Evolutionary conservation across 2,329 filamentous ascomycete genomes (phyloP), one percentile per base, ranked within the genome.

Genomic region (Cytospora piceae): DNA sequence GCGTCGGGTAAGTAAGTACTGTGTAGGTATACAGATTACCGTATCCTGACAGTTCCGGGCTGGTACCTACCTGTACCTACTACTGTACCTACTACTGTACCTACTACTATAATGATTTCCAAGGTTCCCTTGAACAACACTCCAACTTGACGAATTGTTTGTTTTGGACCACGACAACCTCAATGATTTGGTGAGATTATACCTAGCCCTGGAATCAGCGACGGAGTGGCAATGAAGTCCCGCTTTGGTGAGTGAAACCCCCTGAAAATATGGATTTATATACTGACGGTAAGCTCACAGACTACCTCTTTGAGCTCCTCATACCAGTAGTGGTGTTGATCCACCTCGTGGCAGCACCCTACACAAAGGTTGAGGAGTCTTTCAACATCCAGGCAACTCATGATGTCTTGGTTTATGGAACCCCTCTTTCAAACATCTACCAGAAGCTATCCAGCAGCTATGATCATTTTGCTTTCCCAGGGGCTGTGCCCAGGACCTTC

Each of bases 361-460:
- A 96, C 80, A 97, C 94, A 65, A 99, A 99, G 77, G 95, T 99
- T 67, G 95, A 99, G 77, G 95, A 99, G 78, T 98, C 94, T 0
- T 98, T 99, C 85, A 97, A 97, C 76, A 87, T 98, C 66, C 95
- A 99, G 77, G 95, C 95, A 7, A 86, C 89, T 3, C 95, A 98
- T 77, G 95, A 99, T 76, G 90, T 99, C 42, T 77, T 97, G 67
- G 85, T 86, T 46, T 93, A 95, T 75, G 93, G 93, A 29, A 87
- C 92, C 1, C 92, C 92, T 0, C 83, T 81, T 1, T 75, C 78
- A 24, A 81, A 89, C 70, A 75, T 84, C 20, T 74, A 80, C 60
- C 75, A 81, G 15, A 84, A 82, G 49, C 79, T 95, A 20, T 82
- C 82, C 20, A 74, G 81, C 4, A 80, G 86, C 59, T 99, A 96